These are phyloP conservation scores for Coleophoma cylindrospora DNA, from an alignment of 2,329 filamentous ascomycete genomes.

Conservation along the genomic window DNA sequence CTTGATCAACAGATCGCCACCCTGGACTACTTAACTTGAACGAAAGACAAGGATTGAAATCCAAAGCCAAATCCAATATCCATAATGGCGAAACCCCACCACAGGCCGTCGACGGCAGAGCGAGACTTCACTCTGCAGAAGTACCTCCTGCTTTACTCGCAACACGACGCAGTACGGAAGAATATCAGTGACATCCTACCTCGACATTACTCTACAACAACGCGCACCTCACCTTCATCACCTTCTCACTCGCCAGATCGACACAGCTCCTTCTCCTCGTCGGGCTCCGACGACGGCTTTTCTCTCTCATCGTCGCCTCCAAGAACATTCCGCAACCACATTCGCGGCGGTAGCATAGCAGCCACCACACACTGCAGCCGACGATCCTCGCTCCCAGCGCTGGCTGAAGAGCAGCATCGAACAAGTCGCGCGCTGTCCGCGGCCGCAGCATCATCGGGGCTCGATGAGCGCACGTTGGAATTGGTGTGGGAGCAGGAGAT, in stretches of 20 bases:
- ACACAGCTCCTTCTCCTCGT: slow-evolving; percentile 10
- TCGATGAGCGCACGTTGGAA: slow-evolving; percentile 14
- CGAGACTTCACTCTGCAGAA: slow-evolving; percentile 28
- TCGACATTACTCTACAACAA: not conserved
- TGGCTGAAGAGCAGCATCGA: not conserved
- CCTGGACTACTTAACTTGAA: too few species aligned
- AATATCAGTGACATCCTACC: slow-evolving; percentile 21
- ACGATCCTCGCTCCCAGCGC: slow-evolving; percentile 17
- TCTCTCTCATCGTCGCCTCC: slow-evolving; percentile 3
- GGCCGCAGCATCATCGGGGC: not conserved
- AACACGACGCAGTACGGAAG: slow-evolving; percentile 27
- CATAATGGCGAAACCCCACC: slow-evolving; percentile 10
- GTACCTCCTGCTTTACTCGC: slow-evolving; percentile 28
- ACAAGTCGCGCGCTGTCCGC: too few species aligned
- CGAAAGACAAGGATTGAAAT: too few species aligned
- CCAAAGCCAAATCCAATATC: not conserved
- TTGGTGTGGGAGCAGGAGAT: slow-evolving; percentile 21
- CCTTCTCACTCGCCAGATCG: slow-evolving; percentile 3
- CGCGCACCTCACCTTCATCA: slow-evolving; percentile 3
- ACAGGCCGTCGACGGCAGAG: slow-evolving; percentile 15
- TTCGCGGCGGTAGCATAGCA: slow-evolving; percentile 6
- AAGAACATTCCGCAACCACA: slow-evolving; percentile 4
- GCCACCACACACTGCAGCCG: slow-evolving; percentile 5
- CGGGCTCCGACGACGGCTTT: slow-evolving; percentile 8
- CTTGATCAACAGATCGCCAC: too few species aligned